These are phyloP conservation scores for Coemansia sp. DNA, from an alignment of 192 early-diverging fungal genomes.

Conservation along the genomic window DNA sequence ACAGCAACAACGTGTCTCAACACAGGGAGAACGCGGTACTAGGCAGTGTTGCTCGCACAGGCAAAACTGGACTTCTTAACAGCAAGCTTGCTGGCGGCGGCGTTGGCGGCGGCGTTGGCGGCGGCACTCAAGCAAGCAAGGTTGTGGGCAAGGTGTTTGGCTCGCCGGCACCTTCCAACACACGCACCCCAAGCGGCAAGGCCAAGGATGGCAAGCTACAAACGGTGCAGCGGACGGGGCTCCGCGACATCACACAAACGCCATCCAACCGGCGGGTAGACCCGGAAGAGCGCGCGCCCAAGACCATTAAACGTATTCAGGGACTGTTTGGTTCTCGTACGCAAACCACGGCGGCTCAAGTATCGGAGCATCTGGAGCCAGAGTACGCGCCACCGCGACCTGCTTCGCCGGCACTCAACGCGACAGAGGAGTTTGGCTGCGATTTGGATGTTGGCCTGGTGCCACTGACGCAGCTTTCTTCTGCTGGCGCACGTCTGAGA, in stretches of 20 bases:
- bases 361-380: constrained; percentile 33
- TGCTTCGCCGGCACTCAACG: constrained; percentile 5
- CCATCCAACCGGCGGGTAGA: constrained; percentile 7
- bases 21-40: constrained; percentile 42
- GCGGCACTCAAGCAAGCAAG: background rate
- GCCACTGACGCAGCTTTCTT: constrained; percentile 31
- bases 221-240: constrained; percentile 5
- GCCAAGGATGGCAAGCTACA: constrained; percentile 10
- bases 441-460: constrained; percentile 34
- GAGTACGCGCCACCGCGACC: constrained; percentile 33
- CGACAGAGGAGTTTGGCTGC: constrained; percentile 27
- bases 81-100: constrained; percentile 6
- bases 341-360: background rate
- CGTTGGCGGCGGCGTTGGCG: too few species aligned
- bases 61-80: constrained; percentile 20
- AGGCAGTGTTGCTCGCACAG: constrained; percentile 19
- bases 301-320: constrained; percentile 20
- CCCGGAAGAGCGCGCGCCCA: constrained; percentile 10
- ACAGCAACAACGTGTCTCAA: constrained; percentile 9
- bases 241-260: constrained; percentile 30
- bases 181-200: constrained; percentile 26
- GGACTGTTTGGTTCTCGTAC: constrained; percentile 23
- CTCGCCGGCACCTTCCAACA: constrained; percentile 13
- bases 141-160: constrained; percentile 9
- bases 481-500: background rate